Evolutionary conservation across 2,329 filamentous ascomycete species (phyloP).

Genomic region (Clarireedia hainanense): DNA sequence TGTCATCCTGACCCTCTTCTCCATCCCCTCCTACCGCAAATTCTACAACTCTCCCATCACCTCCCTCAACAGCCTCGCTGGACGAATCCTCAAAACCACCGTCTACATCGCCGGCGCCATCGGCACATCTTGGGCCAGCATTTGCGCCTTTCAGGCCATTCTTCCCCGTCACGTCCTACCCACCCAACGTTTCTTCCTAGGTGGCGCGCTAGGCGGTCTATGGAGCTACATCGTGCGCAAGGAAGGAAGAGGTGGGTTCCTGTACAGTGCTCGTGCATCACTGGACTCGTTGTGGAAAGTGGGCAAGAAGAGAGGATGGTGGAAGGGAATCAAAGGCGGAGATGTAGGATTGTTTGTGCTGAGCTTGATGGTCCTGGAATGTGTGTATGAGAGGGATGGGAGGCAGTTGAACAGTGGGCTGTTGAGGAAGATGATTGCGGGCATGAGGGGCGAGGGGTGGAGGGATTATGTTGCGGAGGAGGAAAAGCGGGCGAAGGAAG

Average conservation of each 20-base stretch:
- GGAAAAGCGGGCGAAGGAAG: conserved; percentile 16
- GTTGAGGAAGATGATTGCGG: conserved; percentile 22
- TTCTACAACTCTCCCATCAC: conserved; percentile 63
- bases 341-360: conserved; percentile 79
- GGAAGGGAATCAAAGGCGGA: conserved; percentile 72
- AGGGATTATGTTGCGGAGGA: conserved; percentile 20
- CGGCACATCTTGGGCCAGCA: conserved; percentile 77
- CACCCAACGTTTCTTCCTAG: conserved; percentile 82
- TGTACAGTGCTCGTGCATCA: conserved; percentile 72
- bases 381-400: conserved; percentile 39
- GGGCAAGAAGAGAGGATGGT: conserved; percentile 83
- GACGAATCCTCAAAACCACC: conserved; percentile 64
- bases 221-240: conserved; percentile 73
- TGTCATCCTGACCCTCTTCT: conserved; percentile 56
- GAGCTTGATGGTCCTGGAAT: conserved; percentile 70
- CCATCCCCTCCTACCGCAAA: conserved; percentile 59
- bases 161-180: conserved; percentile 69
- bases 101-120: conserved; percentile 77
- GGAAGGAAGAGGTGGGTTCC: conserved; percentile 58
- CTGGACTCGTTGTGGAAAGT: conserved; percentile 87
- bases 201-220: conserved; percentile 75
- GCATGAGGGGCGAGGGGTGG: conserved; percentile 26
- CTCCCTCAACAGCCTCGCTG: conserved; percentile 57
- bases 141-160: conserved; percentile 80
- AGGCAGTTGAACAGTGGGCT: conserved; percentile 19